Evolutionary conservation across 164 flowering plant genomes (phyloP), one percentile per base, ranked within the genome.

Genomic region (Akebia trifoliata): DNA sequence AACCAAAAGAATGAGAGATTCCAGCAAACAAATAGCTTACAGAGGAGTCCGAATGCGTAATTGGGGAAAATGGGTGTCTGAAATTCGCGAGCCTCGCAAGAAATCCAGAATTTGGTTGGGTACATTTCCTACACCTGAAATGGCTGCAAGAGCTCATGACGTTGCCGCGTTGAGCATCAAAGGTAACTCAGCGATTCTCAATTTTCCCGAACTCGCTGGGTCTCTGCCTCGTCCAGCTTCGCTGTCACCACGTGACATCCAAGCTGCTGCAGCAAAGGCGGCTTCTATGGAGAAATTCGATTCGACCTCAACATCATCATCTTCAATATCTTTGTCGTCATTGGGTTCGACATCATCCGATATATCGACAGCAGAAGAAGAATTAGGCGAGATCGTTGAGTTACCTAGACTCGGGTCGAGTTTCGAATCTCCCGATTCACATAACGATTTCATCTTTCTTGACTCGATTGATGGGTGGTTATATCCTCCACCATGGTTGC

Each of bases 31-130:
- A 67, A 88, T 90, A 1, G 72, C 73, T 0, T 87, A 82, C 76
- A 67, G 79, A 29, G 95, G 95, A 0, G 95, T 87, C 0, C 70
- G 95, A 9, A 84, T 73, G 88, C 63, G 95, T 2, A 77, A 65
- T 42, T 87, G 95, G 95, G 95, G 95, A 12, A 87, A 82, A 70
- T 87, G 95, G 95, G 95, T 87, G 29, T 87, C 95, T 0, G 95
- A 87, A 60, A 82, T 87, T 15, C 81, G 95, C 1, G 76, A 87
- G 63, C 95, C 95, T 0, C 63, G 85, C 14, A 84, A 87, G 72
- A 87, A 87, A 46, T 78, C 91, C 1, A 77, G 95, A 14, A 87
- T 87, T 50, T 87, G 95, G 95, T 78, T 87, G 17, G 95, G 95
- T 6, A 87, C 88, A 15, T 86, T 77, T 60, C 58, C 83, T 6